phyloP scores from a whole-genome alignment of 345 rosid genomes.

The Arabis alpina region DNA sequence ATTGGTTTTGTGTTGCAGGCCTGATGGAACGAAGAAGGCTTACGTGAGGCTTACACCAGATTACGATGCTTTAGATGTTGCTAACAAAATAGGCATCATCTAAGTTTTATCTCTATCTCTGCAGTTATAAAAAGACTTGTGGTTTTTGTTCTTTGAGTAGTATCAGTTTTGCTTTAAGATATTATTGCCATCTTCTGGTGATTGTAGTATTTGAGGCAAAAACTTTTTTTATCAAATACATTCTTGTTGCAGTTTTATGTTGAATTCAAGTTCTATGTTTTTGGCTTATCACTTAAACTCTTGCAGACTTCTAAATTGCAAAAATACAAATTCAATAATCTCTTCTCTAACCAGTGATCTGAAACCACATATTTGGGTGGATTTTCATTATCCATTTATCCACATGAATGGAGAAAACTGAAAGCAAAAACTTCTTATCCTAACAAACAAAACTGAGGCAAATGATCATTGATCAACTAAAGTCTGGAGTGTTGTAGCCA shows the following conservation, averaged over 20 bases:
- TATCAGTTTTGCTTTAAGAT: conserved; percentile 39
- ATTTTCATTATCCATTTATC: conserved; percentile 32
- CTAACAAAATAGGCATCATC: conserved; percentile 83
- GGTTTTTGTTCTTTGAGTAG: conserved; percentile 33
- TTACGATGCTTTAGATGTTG: conserved; percentile 74
- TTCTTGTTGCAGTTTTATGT: conserved; percentile 22
- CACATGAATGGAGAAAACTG: neutral
- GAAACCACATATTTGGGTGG: conserved; percentile 4
- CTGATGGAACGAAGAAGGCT: conserved; percentile 81
- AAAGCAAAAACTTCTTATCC: conserved; percentile 25
- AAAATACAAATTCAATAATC: neutral
- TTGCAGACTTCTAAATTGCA: neutral
- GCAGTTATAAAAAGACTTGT: conserved; percentile 35
- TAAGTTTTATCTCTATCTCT: conserved; percentile 35
- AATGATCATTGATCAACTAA: conserved; percentile 4
- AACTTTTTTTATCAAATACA: conserved; percentile 16
- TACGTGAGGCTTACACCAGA: conserved; percentile 73
- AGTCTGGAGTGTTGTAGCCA: conserved; percentile 24
- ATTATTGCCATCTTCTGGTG: conserved; percentile 12
- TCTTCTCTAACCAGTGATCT: neutral
- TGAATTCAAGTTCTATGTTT: conserved; percentile 10
- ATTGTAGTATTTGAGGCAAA: conserved; percentile 22
- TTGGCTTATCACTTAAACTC: neutral
- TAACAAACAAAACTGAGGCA: conserved; percentile 10
- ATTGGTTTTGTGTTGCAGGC: conserved; percentile 46